Evolutionary conservation across 1,284 basidiomycete genomes (phyloP).

Genomic region (Trametes sp.): DNA sequence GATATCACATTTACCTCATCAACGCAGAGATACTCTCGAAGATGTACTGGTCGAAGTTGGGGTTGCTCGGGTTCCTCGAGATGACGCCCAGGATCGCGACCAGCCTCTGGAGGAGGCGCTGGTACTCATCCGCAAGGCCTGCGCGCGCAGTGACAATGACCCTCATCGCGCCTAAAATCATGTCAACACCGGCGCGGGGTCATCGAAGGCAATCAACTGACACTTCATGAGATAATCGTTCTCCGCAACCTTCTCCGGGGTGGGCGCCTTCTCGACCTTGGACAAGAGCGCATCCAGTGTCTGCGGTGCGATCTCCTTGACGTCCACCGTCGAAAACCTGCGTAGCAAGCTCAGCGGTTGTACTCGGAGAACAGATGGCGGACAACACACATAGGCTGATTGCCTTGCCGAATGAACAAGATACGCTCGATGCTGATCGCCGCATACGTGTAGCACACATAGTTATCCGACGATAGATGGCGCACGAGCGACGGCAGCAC

Average conservation of each 20-base stretch:
- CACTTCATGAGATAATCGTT: slow-evolving; percentile 99
- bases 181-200: slow-evolving; percentile 2
- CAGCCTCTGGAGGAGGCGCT: slow-evolving; percentile 77
- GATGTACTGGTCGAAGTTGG: slow-evolving; percentile 96
- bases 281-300: slow-evolving; percentile 82
- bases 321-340: slow-evolving; percentile 88
- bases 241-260: slow-evolving; percentile 95
- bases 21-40: slow-evolving; percentile 96
- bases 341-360: not conserved
- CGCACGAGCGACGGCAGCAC: slow-evolving; percentile 91
- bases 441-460: slow-evolving; percentile 89
- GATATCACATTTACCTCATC: slow-evolving; percentile 65
- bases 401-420: slow-evolving; percentile 85
- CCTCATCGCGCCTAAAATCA: slow-evolving; percentile 82
- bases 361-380: too few species aligned
- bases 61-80: slow-evolving; percentile 96
- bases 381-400: slow-evolving; percentile 53
- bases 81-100: slow-evolving; percentile 87
- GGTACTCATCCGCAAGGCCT: slow-evolving; percentile 73
- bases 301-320: slow-evolving; percentile 82
- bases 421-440: slow-evolving; percentile 92
- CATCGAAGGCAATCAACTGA: slow-evolving; percentile 45
- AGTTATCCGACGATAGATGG: slow-evolving; percentile 84
- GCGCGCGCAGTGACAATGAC: slow-evolving; percentile 91
- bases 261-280: slow-evolving; percentile 85